Percentiles rank a stretch among this genome's conserved stretches.
phyloP scores from a whole-genome alignment of 208 protist genomes.

The Leptomonas pyrrhocoris region DNA sequence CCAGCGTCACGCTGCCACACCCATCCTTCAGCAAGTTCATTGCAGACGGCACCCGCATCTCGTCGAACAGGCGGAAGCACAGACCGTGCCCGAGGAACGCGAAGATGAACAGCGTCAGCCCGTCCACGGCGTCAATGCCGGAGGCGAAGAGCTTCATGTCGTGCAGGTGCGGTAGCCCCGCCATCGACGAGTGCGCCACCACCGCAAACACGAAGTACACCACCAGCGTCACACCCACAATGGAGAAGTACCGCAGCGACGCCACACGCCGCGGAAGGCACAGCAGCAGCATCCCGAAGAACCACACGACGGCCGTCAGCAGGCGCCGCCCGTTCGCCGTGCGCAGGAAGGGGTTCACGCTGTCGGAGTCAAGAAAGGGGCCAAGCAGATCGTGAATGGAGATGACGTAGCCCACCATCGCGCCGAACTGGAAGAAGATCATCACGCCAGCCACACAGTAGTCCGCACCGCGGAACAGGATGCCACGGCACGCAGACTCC shows the following conservation, averaged over 20 bases:
- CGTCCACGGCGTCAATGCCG: conserved; percentile 41
- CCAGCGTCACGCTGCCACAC: conserved; percentile 40
- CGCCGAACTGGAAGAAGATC: conserved; percentile 54
- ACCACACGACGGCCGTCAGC: conserved; percentile 50
- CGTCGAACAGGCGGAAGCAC: conserved; percentile 38
- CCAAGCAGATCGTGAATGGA: conserved; percentile 52
- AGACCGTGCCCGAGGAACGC: conserved; percentile 54
- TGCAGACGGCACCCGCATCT: conserved; percentile 24
- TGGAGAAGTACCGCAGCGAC: conserved; percentile 72
- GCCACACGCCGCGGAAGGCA: conserved; percentile 64
- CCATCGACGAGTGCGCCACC: conserved; percentile 42
- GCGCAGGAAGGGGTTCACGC: conserved; percentile 36
- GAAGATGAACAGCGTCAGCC: conserved; percentile 60
- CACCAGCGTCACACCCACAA: conserved; percentile 64
- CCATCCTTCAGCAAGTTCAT: conserved; percentile 20
- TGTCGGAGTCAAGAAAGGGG: conserved; percentile 37
- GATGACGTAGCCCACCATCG: conserved; percentile 64
- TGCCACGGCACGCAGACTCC: conserved; percentile 48
- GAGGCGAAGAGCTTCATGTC: conserved; percentile 41
- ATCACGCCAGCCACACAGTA: conserved; percentile 51
- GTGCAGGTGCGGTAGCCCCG: conserved; percentile 37
- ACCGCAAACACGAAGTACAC: conserved; percentile 67
- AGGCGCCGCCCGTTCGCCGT: conserved; percentile 42
- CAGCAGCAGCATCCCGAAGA: conserved; percentile 64
- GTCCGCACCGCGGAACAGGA: conserved; percentile 67